phyloP scores from a whole-genome alignment of 2,329 filamentous ascomycete genomes.

The Arthrobotrys pseudoclavata region DNA sequence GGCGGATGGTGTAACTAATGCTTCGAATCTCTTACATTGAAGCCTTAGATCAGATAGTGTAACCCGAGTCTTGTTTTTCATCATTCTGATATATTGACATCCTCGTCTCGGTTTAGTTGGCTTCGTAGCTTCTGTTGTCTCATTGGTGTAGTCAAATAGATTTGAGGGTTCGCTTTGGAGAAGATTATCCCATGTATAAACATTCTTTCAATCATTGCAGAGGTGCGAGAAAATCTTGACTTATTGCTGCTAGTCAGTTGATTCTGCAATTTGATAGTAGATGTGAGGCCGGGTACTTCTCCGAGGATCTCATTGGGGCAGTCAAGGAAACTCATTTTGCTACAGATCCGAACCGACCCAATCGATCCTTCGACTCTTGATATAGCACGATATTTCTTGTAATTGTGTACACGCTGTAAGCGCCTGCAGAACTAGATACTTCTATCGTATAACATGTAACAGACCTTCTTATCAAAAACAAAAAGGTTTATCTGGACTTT shows the following conservation, averaged over 20 bases:
- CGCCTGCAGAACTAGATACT: no score
- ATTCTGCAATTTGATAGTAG: no score
- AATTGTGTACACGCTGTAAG: no score
- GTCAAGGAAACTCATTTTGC: no score
- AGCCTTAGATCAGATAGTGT: not conserved
- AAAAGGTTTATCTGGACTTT: no score
- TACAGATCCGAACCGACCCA: no score
- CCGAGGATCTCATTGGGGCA: no score
- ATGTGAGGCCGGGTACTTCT: no score
- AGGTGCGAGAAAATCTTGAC: not conserved
- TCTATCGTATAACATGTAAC: no score
- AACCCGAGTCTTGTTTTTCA: not conserved
- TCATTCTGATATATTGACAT: not conserved
- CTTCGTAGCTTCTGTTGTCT: not conserved
- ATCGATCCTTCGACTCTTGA: no score
- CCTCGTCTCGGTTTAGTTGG: not conserved
- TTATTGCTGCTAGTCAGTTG: not conserved
- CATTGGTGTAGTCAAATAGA: not conserved
- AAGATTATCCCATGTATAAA: not conserved
- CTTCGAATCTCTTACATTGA: not conserved
- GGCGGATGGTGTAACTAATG: not conserved
- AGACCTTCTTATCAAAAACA: no score
- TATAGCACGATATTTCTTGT: no score
- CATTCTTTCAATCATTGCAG: not conserved
- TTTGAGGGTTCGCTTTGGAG: not conserved